Conservation (phyloP, 805 yeast species). For the Scheffersomyces amazonensis region DNA sequence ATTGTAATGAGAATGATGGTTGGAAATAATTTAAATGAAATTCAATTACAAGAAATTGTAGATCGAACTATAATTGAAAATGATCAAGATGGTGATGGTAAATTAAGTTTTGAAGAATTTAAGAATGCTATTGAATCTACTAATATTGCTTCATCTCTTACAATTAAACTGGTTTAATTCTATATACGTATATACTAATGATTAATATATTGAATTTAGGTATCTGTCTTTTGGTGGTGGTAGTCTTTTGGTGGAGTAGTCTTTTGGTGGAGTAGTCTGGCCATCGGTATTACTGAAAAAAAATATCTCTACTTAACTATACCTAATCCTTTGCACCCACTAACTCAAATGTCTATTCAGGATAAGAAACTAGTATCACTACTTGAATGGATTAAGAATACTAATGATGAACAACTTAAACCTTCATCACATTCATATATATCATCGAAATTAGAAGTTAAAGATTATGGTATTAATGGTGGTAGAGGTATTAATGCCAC, state of each 20-base stretch:
- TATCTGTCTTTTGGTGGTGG: too few species aligned
- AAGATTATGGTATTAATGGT: slow-evolving; percentile 24
- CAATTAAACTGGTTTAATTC: slow-evolving; percentile 45
- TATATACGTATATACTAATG: too few species aligned
- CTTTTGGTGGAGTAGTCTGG: too few species aligned
- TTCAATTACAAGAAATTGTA: slow-evolving; percentile 92
- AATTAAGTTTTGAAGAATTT: slow-evolving; percentile 83
- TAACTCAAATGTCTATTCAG: slow-evolving; percentile 7
- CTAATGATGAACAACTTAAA: slow-evolving; percentile 15
- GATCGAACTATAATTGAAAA: slow-evolving; percentile 95
- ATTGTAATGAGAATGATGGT: slow-evolving; percentile 96
- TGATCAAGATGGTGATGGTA: slow-evolving; percentile 85
- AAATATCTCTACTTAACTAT: too few species aligned
- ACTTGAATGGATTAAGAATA: slow-evolving; percentile 27
- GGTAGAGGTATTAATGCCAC: slow-evolving; percentile 66
- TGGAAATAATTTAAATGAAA: slow-evolving; percentile 81
- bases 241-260: too few species aligned
- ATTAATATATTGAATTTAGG: too few species aligned
- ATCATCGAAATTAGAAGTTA: slow-evolving; percentile 39
- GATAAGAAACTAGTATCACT: slow-evolving; percentile 14
- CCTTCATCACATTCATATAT: slow-evolving; percentile 26
- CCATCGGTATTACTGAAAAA: too few species aligned
- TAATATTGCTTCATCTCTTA: slow-evolving; percentile 57
- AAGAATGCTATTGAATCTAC: slow-evolving; percentile 60
- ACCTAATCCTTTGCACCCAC: too few species aligned